Base-by-base conservation (phyloP, 139 green algal genomes). In the Tetradesmus lagerheimii region DNA sequence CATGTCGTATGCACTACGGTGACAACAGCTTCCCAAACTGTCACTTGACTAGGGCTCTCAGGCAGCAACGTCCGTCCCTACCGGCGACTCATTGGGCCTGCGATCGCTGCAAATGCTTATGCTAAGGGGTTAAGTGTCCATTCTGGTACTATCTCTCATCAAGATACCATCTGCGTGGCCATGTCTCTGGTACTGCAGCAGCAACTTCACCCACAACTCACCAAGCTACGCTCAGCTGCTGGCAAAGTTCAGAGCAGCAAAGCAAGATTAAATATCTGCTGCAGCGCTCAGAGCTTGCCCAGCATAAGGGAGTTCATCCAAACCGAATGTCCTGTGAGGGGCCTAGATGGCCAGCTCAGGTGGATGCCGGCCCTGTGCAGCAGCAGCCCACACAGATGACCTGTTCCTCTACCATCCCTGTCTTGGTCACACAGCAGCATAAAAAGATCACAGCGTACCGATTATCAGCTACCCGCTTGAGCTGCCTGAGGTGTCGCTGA, bases 301-400 rank as follows among this genome's bases (percentile, higher is more conserved):
- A 86, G 81, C 41, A 77, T 86, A n/a, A 50, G 81, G 8, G 81
- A 86, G n/a, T 86, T 86, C 50, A 86, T 86, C 31, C 81, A 29
- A 16, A 27, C 81, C 0, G 81, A 86, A 16, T 86, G 81, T 20
- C 81, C 81, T 4, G 27, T 86, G 81, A 25, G 35, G 29, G 81
- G 81, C 47, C 31, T 66, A 37, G 81, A 86, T 47, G 81, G 81
- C 81, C 71, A 71, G 57, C 57, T 71, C 57, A 71, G 57, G 57
- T 71, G 2, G 20, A 23, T 23, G 47, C 47, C 43, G 8, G 47
- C 12, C 12, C 47, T 62, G 12, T 62, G 47, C 12, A 20, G 47
- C 47, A 62, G 47, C 12, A 20, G 47, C 5, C 43, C 4, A 62
- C 47, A 20, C 8, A 62, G 47, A n/a, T n/a, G n/a, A n/a, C n/a